phyloP scores from a whole-genome alignment of 2,329 filamentous ascomycete genomes.

The Epichloe amarillans region DNA sequence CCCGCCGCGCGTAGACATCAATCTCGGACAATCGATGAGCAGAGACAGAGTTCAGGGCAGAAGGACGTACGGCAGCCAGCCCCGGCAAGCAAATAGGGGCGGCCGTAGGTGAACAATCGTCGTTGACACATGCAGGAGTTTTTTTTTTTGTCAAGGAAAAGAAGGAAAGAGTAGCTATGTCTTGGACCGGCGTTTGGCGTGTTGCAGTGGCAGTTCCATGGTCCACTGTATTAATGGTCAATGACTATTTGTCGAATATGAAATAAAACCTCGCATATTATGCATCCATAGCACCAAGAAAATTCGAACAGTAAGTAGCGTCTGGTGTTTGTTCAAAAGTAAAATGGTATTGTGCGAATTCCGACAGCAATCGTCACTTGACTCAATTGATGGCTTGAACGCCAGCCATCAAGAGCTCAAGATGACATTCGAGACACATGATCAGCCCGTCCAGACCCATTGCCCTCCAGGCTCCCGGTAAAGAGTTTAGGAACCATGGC shows the following conservation, averaged over 20 bases:
- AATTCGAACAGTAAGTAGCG: too few relatives aligned
- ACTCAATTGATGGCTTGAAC: neutral
- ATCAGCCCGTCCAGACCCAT: conserved; percentile 28
- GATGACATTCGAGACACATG: conserved; percentile 25
- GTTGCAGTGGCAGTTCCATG: neutral
- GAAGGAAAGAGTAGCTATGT: neutral
- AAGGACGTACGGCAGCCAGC: conserved; percentile 67
- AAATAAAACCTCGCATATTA: neutral
- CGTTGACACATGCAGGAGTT: neutral
- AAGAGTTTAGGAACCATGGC: conserved; percentile 46
- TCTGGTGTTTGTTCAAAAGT: too few relatives aligned
- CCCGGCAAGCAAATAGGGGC: conserved; percentile 36
- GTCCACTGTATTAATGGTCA: neutral
- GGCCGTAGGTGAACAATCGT: conserved; percentile 4
- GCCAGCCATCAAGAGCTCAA: neutral
- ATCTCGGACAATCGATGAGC: conserved; percentile 67
- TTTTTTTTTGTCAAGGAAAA: neutral
- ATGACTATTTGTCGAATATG: neutral
- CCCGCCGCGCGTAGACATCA: conserved; percentile 71
- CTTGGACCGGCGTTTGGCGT: conserved; percentile 4
- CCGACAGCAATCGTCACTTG: neutral
- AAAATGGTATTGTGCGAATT: too few relatives aligned
- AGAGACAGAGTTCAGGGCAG: conserved; percentile 52
- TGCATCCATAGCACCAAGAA: neutral
- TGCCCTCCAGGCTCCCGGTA: conserved; percentile 26